These are phyloP conservation scores for Thelephora terrestris DNA, from an alignment of 1,284 basidiomycete species.

Conservation along the genomic window DNA sequence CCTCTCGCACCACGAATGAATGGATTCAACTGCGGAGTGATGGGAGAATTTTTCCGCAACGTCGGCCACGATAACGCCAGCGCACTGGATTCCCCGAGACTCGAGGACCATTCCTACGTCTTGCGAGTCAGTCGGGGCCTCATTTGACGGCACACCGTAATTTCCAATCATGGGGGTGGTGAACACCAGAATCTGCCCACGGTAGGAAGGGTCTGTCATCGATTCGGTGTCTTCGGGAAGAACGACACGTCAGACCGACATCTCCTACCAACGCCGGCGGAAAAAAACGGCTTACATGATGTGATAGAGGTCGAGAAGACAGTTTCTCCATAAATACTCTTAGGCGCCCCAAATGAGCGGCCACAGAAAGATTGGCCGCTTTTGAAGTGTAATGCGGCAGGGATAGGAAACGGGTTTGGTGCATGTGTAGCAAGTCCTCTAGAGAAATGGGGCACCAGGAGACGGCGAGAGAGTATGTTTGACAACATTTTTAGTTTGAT, in stretches of 20 bases:
- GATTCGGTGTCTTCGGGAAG: slow-evolving; percentile 81
- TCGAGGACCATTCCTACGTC: slow-evolving; percentile 91
- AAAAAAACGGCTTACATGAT: slow-evolving; percentile 55
- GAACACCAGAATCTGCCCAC: slow-evolving; percentile 96
- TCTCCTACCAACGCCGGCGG: neutral
- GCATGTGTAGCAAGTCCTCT: slow-evolving; percentile 62
- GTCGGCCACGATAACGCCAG: slow-evolving; percentile 90
- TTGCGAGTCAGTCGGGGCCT: slow-evolving; percentile 60
- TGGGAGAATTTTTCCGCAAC: slow-evolving; percentile 94
- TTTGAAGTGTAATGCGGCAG: slow-evolving; percentile 89
- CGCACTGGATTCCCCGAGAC: slow-evolving; percentile 83
- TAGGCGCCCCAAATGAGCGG: slow-evolving; percentile 82
- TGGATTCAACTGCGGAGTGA: slow-evolving; percentile 87
- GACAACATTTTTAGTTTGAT: slow-evolving; percentile 5
- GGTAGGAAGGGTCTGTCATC: slow-evolving; percentile 99
- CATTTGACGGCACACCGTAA: slow-evolving; percentile 91
- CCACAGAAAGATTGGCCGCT: slow-evolving; percentile 89
- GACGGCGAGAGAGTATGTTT: slow-evolving; percentile 46
- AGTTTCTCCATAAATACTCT: slow-evolving; percentile 90
- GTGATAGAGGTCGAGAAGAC: slow-evolving; percentile 99
- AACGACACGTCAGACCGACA: slow-evolving; percentile 8
- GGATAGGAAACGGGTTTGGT: slow-evolving; percentile 31
- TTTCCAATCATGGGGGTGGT: slow-evolving; percentile 98
- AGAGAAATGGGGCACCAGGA: slow-evolving; percentile 38
- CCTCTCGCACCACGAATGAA: slow-evolving; percentile 90